These are phyloP conservation scores for Leccinum subfulvum DNA, from an alignment of 1,284 basidiomycete species.

Conservation along the genomic window DNA sequence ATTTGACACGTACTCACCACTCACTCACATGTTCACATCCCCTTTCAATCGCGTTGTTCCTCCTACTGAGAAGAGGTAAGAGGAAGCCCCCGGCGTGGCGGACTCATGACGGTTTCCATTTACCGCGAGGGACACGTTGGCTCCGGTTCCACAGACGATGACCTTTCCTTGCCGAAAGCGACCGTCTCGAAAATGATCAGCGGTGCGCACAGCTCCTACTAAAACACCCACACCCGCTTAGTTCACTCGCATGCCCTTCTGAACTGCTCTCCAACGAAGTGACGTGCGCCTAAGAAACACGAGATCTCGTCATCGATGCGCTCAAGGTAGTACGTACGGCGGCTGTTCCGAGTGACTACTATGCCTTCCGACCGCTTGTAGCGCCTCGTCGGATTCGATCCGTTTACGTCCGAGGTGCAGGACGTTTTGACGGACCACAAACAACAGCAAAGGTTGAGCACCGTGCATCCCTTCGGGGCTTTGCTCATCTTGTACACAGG, in stretches of 20 bases:
- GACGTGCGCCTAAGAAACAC: conserved; percentile 92
- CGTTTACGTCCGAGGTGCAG: conserved; percentile 85
- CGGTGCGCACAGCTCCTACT: conserved; percentile 46
- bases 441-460: conserved; percentile 83
- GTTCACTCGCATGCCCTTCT: conserved; percentile 34
- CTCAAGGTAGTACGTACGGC: conserved; percentile 80
- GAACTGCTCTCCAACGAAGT: conserved; percentile 89
- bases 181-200: conserved; percentile 97
- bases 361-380: conserved; percentile 33
- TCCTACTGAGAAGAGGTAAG: no score
- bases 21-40: no score
- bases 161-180: conserved; percentile 93
- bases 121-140: conserved; percentile 75
- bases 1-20: no score
- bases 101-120: no score
- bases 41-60: no score
- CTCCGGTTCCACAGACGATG: conserved; percentile 72
- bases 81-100: no score
- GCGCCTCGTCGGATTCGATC: conserved; percentile 90
- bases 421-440: conserved; percentile 94
- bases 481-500: conserved; percentile 40
- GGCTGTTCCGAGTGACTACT: conserved; percentile 3
- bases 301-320: conserved; percentile 94
- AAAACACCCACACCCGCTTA: conserved; percentile 4
- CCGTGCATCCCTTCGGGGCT: conserved; percentile 12